These are phyloP conservation scores for Penicillium crustosum DNA, from an alignment of 2,329 filamentous ascomycete species.

Conservation along the genomic window DNA sequence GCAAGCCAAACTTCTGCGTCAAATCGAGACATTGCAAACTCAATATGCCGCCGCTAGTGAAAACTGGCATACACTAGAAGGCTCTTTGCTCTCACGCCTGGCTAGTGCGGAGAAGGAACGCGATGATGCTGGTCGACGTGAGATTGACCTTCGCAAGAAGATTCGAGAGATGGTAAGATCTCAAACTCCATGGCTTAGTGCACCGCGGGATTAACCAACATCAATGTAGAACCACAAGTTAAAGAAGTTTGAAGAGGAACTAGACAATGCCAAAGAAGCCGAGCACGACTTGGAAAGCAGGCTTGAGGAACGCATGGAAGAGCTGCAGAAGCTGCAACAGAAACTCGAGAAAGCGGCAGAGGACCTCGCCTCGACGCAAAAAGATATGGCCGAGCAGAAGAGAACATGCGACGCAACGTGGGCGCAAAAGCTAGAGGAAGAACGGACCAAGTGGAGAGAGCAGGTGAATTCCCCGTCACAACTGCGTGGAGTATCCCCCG, in stretches of 20 bases:
- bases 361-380: conserved; percentile 59
- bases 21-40: conserved; percentile 92
- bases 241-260: conserved; percentile 75
- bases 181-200: neutral
- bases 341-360: conserved; percentile 55
- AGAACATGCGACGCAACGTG: conserved; percentile 58
- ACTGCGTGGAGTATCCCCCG: conserved; percentile 43
- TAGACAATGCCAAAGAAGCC: conserved; percentile 62
- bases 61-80: conserved; percentile 97
- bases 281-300: conserved; percentile 50
- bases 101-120: conserved; percentile 82
- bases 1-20: conserved; percentile 84
- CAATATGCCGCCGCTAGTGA: conserved; percentile 93
- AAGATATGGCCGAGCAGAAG: conserved; percentile 60
- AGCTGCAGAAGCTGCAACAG: conserved; percentile 50
- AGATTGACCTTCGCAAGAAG: conserved; percentile 85
- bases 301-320: conserved; percentile 64
- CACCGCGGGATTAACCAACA: conserved; percentile 2
- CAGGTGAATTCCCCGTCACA: conserved; percentile 43
- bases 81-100: conserved; percentile 75
- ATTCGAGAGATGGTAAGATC: conserved; percentile 75
- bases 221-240: conserved; percentile 60
- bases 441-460: conserved; percentile 60
- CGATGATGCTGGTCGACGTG: conserved; percentile 78
- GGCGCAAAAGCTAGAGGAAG: conserved; percentile 63